phyloP scores from a whole-genome alignment of 148 eudicot species.

The Beta vulgaris region DNA sequence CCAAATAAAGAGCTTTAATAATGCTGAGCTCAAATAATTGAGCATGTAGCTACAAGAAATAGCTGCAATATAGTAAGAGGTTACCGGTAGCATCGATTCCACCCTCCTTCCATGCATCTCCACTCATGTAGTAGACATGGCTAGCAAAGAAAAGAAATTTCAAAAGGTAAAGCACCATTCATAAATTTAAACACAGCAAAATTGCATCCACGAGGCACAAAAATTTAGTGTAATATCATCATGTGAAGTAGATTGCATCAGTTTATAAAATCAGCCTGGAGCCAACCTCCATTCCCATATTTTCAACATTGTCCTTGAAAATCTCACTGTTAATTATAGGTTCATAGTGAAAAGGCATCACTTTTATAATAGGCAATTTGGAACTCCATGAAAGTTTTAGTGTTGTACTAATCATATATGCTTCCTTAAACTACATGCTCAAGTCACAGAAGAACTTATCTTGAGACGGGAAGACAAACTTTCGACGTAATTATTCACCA shows the following conservation, averaged over 20 bases:
- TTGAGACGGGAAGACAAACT: neutral
- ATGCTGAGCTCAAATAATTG: neutral
- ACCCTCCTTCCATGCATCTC: constrained; percentile 99
- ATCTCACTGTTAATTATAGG: neutral
- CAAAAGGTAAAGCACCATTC: constrained; percentile 20
- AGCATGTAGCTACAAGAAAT: neutral
- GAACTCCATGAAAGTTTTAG: neutral
- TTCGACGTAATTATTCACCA: neutral
- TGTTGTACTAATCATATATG: neutral
- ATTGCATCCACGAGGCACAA: neutral
- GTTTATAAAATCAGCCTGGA: neutral
- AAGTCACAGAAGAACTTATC: neutral
- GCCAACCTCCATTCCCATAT: neutral
- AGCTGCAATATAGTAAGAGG: constrained; percentile 24
- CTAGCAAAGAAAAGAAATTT: constrained; percentile 38
- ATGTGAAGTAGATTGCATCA: constrained; percentile 11
- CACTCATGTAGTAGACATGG: constrained; percentile 99
- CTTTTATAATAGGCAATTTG: neutral
- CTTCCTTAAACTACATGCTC: neutral
- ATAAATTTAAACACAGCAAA: neutral
- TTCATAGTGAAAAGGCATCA: neutral
- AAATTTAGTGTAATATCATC: neutral
- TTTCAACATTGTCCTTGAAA: neutral
- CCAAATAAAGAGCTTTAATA: neutral
- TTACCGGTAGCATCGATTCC: constrained; percentile 99